Evolutionary conservation across 2,329 filamentous ascomycete genomes (phyloP), one percentile per base, ranked within the genome.

Genomic region (Xylaria sp.): DNA sequence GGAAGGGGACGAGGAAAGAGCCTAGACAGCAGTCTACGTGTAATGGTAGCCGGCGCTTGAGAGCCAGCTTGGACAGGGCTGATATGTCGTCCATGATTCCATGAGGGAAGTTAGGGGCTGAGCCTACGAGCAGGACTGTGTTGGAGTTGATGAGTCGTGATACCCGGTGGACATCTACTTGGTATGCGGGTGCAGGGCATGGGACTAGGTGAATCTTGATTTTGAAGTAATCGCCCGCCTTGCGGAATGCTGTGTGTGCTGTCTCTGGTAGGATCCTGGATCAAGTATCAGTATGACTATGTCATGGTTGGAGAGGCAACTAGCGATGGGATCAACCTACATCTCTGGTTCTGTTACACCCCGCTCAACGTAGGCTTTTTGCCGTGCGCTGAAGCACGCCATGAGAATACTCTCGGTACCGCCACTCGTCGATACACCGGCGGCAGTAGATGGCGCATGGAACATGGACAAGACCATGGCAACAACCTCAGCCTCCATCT

Each of bases 401-500:
- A 97, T 97, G 65, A 99, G 84, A 76, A 99, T 99, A 68, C 93
- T 97, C 81, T 99, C 96, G 0, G 96, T 97, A 58, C 96, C 96
- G 71, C 96, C 96, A 70, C 92, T 93, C 1, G 96, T 98, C 17
- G 93, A 94, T 10, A 96, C 93, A 71, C 96, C 96, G 5, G 93
- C 94, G 36, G 90, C 93, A 65, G 89, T 91, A n/a, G 89, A 84
- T 3, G 96, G 96, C 9, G 92, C 94, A 80, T 97, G 93, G 85
- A 97, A 99, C 80, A 99, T 83, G 53, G 88, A 88, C 69, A 97
- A 84, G 36, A 97, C 94, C 95, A 99, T 99, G 73, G 94, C 92
- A 61, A 99, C 96, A 70, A 99, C 85, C 83, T 99, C 96, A 53
- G 96, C 95, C 84, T 99, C 96, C 96, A 99, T 99, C 88, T 99